Evolutionary conservation across 2,329 filamentous ascomycete genomes (phyloP), one percentile per base, ranked within the genome.

Genomic region (Coleophoma cylindrospora): DNA sequence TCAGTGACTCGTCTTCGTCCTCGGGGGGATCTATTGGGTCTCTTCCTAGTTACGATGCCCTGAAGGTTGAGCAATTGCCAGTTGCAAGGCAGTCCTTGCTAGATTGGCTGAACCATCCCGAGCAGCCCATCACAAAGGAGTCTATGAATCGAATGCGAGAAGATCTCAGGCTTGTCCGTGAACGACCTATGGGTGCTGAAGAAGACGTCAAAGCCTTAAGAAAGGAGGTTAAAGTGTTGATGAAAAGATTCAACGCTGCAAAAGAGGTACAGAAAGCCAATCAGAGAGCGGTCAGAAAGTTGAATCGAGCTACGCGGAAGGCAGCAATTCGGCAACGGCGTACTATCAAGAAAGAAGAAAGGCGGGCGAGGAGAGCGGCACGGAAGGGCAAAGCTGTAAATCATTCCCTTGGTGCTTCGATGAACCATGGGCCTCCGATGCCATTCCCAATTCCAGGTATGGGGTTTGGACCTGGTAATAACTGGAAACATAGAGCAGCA

Each of bases 1-100:
- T 64, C 10, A 27, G 27, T 27, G 7, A 27, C 27, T 69, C 60
- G 13, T 40, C 32, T 4, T 56, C 54, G 3, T 50, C 48, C 27
- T 70, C 68, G 0, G 51, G 54, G 10, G 63, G 65, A 0, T 76
- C 74, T 2, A 64, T 81, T 48, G 77, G 74, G 34, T 80, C 77
- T 2, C 73, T 83, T 1, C 76, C 78, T 0, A 71, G 76, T 48
- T 75, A 75, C 57, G 74, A 80, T 50, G 71, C 76, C 40, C 66
- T 83, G 2, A 63, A 62, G 12, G 72, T 74, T 47, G 58, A 66
- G 15, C 77, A 81, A 60, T 66, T 82, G 1, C 72, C 75, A 2
- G 52, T 74, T 1, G 71, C 74, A 13, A 70, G 70, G 43, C 60
- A 68, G 12, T 69, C 70, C 3, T 66, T 84, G 14, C 56, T 68